Conservation (phyloP, 768 basidiomycete genomes). For the Boletus edulis region DNA sequence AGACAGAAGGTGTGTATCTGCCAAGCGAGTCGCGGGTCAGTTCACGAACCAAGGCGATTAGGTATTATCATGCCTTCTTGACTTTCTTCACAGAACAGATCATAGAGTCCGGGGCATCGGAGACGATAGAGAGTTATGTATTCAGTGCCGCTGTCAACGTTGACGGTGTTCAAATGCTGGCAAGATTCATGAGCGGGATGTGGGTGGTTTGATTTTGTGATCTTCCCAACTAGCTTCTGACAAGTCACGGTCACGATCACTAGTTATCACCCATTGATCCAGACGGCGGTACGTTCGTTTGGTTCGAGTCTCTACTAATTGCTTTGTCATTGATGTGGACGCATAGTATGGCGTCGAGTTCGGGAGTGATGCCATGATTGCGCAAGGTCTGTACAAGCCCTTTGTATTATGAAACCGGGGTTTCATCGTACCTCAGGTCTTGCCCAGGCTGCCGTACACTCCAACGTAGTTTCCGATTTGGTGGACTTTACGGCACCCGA, state of each 20-base stretch:
- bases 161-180: constrained; percentile 32
- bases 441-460: constrained; percentile 48
- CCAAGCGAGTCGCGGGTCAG: constrained; percentile 30
- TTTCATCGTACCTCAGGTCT: constrained; percentile 32
- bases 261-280: constrained; percentile 57
- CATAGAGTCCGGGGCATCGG: constrained; percentile 34
- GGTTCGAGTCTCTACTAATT: not conserved
- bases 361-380: constrained; percentile 46
- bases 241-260: not conserved
- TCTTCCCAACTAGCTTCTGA: not conserved
- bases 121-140: constrained; percentile 47
- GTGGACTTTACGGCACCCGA: constrained; percentile 28
- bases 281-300: constrained; percentile 46
- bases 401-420: not conserved
- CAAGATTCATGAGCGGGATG: constrained; percentile 36
- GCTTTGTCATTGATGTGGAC: not conserved
- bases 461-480: constrained; percentile 26
- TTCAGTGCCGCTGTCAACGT: constrained; percentile 37
- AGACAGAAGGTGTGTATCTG: constrained; percentile 41
- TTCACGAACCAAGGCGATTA: constrained; percentile 25
- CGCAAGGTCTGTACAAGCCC: constrained; percentile 39
- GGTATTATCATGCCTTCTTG: constrained; percentile 36
- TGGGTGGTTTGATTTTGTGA: constrained; percentile 19
- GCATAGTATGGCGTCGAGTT: constrained; percentile 53
- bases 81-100: constrained; percentile 43